Conservation (phyloP, 768 basidiomycete genomes). For the Amanita rimosa region DNA sequence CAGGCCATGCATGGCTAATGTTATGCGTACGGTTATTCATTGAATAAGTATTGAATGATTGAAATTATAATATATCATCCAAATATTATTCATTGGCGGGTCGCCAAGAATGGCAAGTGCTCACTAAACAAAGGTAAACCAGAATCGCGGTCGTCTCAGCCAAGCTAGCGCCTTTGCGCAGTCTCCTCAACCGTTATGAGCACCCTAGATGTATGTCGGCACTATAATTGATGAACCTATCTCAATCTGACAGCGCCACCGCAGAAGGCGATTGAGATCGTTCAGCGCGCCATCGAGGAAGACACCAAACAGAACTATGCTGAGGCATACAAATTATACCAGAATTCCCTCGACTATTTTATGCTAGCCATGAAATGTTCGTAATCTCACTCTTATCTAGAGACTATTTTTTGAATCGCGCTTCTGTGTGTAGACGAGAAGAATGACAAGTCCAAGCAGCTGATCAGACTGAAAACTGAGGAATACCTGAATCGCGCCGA, state of each 20-base stretch:
- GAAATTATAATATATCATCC: no score
- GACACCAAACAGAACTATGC: slow-evolving; percentile 89
- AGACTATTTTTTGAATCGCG: neutral
- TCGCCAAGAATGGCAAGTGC: neutral
- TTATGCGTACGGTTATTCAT: no score
- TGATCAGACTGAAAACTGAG: slow-evolving; percentile 80
- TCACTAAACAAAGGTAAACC: slow-evolving; percentile 6
- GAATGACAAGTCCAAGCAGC: slow-evolving; percentile 82
- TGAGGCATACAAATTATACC: slow-evolving; percentile 91
- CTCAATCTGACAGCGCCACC: neutral
- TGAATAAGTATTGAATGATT: no score
- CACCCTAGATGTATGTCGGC: slow-evolving; percentile 34
- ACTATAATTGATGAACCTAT: no score
- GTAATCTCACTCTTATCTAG: slow-evolving; percentile 13
- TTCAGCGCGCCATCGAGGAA: slow-evolving; percentile 86
- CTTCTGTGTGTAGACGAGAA: slow-evolving; percentile 56
- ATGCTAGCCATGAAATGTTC: slow-evolving; percentile 93
- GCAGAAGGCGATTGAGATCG: slow-evolving; percentile 72
- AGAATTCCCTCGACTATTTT: slow-evolving; percentile 95
- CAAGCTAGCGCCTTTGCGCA: neutral
- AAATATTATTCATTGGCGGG: no score
- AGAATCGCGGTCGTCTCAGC: neutral
- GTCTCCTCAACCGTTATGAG: slow-evolving; percentile 29
- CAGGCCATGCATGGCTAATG: no score
- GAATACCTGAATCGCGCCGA: slow-evolving; percentile 93